Base-by-base conservation (phyloP, 495 filamentous ascomycete genomes). In the Aspergillus funiculosus region DNA sequence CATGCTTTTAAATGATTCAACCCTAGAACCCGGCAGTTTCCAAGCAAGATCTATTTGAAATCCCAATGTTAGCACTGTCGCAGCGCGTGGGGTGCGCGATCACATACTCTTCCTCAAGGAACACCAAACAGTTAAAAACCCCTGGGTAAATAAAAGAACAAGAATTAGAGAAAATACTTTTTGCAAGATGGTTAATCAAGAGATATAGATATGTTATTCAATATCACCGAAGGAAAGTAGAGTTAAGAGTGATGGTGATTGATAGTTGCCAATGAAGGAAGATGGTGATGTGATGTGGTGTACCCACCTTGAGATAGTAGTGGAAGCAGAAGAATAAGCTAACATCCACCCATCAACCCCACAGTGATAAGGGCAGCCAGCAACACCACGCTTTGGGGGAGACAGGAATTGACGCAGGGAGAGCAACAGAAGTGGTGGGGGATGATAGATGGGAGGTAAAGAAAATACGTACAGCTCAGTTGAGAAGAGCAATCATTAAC, bases 271-370 rank as follows among this genome's bases (percentile, higher is more conserved):
- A 24, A 25, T 8, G 6, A 11, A 15, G 20, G 3, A 8, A 4
- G 20, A 39, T 25, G 20, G 31, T 22, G 3, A 13, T 14, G n/a
- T n/a, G n/a, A n/a, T n/a, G n/a, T n/a, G n/a, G n/a, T 32, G 40
- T 43, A 43, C 40, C 40, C 40, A 43, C 40, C 40, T 20, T 30
- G 40, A 34, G 40, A 43, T 43, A 43, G 29, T 43, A 29, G 46
- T 29, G n/a, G 30, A 46, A 24, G 34, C 38, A 48, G 17, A 6
- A 26, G 26, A 21, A 28, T 17, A 37, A 5, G 31, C n/a, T n/a
- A n/a, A n/a, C n/a, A n/a, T n/a, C n/a, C n/a, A n/a, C n/a, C n/a
- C n/a, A n/a, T n/a, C n/a, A 43, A 13, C 40, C 15, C 40, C 40
- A 43, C 40, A 32, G n/a, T 17, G 40, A 43, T 43, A 43, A 34